phyloP scores from a whole-genome alignment of 306 rosid genomes.

The Mimosa pudica region DNA sequence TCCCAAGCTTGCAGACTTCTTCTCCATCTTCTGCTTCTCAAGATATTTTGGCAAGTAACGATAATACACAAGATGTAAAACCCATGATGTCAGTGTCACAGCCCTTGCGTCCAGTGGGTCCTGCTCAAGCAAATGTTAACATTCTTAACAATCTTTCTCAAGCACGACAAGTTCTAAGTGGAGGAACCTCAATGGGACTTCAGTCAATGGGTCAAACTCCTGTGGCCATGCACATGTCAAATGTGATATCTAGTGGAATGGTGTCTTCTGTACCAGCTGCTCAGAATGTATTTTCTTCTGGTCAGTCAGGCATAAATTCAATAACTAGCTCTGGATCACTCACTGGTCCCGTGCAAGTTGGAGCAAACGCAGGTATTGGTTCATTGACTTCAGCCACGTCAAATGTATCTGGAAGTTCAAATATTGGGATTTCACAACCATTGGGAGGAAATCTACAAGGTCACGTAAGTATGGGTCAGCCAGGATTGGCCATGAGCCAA shows the following conservation, averaged over 20 bases:
- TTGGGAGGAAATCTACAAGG: slow-evolving; percentile 75
- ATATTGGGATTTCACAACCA: slow-evolving; percentile 80
- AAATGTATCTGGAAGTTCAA: slow-evolving; percentile 73
- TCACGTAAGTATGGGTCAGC: slow-evolving; percentile 78
- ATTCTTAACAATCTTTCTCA: slow-evolving; percentile 87
- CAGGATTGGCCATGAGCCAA: slow-evolving; percentile 72
- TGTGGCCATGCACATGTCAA: slow-evolving; percentile 93
- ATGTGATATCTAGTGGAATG: slow-evolving; percentile 98
- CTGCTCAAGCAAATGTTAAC: slow-evolving; percentile 69
- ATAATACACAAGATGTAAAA: slow-evolving; percentile 73
- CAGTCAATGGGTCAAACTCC: slow-evolving; percentile 81
- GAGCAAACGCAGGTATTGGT: slow-evolving; percentile 68
- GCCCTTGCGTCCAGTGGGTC: slow-evolving; percentile 73
- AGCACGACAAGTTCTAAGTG: slow-evolving; percentile 78
- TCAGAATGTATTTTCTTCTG: slow-evolving; percentile 85
- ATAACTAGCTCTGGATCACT: slow-evolving; percentile 69
- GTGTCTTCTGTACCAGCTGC: slow-evolving; percentile 78
- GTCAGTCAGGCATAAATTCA: slow-evolving; percentile 62
- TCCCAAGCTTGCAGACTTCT: slow-evolving; percentile 84
- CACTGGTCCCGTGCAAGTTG: slow-evolving; percentile 65
- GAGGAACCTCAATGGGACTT: slow-evolving; percentile 79
- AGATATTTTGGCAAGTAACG: slow-evolving; percentile 74
- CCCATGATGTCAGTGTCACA: slow-evolving; percentile 72
- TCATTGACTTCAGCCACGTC: slow-evolving; percentile 69
- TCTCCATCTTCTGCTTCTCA: slow-evolving; percentile 88